Base-by-base conservation (phyloP, 208 protist genomes). In the Trypanosoma caninum region DNA sequence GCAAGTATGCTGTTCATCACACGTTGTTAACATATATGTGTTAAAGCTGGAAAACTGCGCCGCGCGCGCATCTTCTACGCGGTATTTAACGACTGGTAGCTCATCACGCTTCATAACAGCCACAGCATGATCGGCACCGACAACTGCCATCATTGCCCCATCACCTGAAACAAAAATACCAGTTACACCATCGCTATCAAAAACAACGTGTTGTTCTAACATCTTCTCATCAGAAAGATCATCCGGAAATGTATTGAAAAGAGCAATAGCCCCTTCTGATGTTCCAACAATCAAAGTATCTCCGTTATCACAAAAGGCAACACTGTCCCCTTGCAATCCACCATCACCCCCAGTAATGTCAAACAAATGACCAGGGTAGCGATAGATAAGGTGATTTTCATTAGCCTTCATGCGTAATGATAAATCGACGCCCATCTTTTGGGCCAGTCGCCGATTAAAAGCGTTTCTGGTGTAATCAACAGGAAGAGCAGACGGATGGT, bases 191-290 rank as follows among this genome's bases (percentile, higher is more conserved):
- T 91, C 81, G 37, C 87, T 84, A 54, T 95, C 89, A 58, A 92
- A 92, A 16, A 91, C 69, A 27, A 91, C 40, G 53, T 93, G 89
- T 55, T 92, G 84, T 66, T 91, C 84, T 18, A 89, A 64, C 5
- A 91, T 66, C 51, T 91, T 91, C 46, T 93, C 82, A 31, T 73
- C 70, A 37, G 68, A 70, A 10, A 64, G 59, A 40, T 92, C 83
- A 51, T 89, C 84, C 16, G 82, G 77, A 62, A 89, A 89, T 10
- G 82, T 91, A 70, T 92, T 81, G 59, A 95, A 95, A 37, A 93
- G 58, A 2, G 78, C 77, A 22, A 95, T 65, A 2, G 66, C 74
- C 20, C 89, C 89, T 46, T 95, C 84, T 28, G 83, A 87, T 18
- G 84, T 95, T 37, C 89, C 89, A 25, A 92, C 86, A 40, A 87